These are phyloP conservation scores for Alternaria sp. DNA, from an alignment of 2,329 filamentous ascomycete species.

Conservation along the genomic window DNA sequence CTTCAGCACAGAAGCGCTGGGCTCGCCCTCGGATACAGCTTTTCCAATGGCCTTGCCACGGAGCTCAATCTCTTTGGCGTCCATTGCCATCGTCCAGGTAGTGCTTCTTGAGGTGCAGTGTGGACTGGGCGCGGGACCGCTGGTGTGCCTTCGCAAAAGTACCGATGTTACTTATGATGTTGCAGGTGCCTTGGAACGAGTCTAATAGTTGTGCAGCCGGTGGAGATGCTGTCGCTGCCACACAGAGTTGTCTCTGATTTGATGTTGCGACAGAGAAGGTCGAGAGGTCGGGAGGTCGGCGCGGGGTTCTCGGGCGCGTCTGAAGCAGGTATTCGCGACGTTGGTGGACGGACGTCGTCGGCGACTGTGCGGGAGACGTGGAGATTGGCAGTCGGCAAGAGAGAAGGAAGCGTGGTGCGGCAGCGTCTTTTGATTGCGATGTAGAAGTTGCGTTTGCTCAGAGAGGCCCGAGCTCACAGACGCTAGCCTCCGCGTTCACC, in stretches of 20 bases:
- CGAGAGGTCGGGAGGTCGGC: constrained; percentile 15
- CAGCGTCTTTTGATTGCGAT: constrained; percentile 11
- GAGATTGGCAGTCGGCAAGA: constrained; percentile 1
- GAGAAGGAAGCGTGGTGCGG: constrained; percentile 10
- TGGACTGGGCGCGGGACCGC: neutral
- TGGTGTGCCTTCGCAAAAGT: constrained; percentile 2
- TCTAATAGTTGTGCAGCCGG: neutral
- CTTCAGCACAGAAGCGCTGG: constrained; percentile 73
- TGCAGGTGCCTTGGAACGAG: neutral
- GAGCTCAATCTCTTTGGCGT: constrained; percentile 80
- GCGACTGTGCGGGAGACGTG: constrained; percentile 3
- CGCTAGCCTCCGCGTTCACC: constrained; percentile 32
- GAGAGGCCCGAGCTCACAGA: constrained; percentile 26
- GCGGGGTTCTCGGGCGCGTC: constrained; percentile 21
- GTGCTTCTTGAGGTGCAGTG: constrained; percentile 1
- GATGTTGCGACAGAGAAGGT: constrained; percentile 10
- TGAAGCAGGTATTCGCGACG: constrained; percentile 11
- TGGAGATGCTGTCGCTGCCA: neutral
- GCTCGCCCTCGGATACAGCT: constrained; percentile 77
- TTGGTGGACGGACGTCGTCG: constrained; percentile 5
- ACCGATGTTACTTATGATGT: neutral
- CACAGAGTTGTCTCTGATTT: constrained; percentile 8
- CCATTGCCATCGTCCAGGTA: constrained; percentile 63
- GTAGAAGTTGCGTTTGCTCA: constrained; percentile 28
- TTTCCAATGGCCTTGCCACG: constrained; percentile 83